Evolutionary conservation across 2,329 filamentous ascomycete species (phyloP), one percentile per base, ranked within the genome.

Genomic region (Nemania diffusa): DNA sequence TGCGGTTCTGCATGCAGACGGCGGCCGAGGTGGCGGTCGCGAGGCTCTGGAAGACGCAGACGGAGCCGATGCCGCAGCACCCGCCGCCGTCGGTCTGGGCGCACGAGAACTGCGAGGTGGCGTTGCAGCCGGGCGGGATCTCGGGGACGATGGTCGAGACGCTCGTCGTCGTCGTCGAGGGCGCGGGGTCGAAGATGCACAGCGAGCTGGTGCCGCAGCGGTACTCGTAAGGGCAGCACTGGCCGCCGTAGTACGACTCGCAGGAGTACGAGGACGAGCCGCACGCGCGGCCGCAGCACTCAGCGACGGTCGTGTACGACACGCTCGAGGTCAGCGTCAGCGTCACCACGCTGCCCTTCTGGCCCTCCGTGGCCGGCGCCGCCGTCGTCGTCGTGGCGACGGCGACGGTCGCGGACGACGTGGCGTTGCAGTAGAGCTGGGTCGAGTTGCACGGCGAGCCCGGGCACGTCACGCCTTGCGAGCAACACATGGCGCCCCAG

Each of bases 191-290:
- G 1, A 73, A 74, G 24, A 78, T 75, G 68, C 83, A 87, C 4
- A 66, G 48, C 2, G 78, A 72, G 46, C 71, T 74, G 2, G 76
- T 72, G 17, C 73, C 77, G 73, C 86, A 88, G 11, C 78, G 74
- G 20, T 75, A 77, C 46, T 80, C 82, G 69, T 81, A 85, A 8
- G 72, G 60, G 71, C 87, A 88, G 77, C 87, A 88, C 57, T 80
- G 79, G 20, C 81, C 81, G 63, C 85, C 84, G 29, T 84, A 79
- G 1, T 64, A 72, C 8, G 65, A 37, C 20, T 83, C 77, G 71
- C 86, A 88, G 26, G 78, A 78, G 70, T 82, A 87, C 55, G 74
- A 71, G 8, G 75, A 71, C 7, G 72, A 75, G 44, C 65, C 55
- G 44, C 78, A 76, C 20, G 74, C 72, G 4, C 75, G 74, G 26